Evolutionary conservation across 75 land plant genomes (phyloP), one percentile per base, ranked within the genome.

Genomic region (Azolla pinnata): DNA sequence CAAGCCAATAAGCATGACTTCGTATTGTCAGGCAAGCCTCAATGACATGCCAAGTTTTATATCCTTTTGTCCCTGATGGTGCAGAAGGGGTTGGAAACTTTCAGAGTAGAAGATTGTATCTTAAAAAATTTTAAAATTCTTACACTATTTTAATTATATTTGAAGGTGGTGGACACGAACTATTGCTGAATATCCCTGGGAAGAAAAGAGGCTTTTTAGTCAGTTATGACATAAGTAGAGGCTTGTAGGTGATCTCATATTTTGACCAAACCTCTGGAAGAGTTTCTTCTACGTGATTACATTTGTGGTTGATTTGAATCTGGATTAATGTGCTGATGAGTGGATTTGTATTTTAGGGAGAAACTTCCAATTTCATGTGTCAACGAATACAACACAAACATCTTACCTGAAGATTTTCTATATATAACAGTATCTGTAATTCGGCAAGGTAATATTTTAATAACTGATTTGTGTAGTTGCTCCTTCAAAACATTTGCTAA

Each of bases 201-300:
- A 52, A 24, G 29, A 52, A 4, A 52, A 52, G 27, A 29, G 54
- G 54, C 2, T 27, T 52, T 52, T 12, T 52, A 1, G 30, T 65
- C 56, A 65, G 67, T 27, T 40, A 26, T 20, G 67, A 65, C 38
- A 65, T 65, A 23, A 65, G 67, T 60, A 65, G 67, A 49, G 67
- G 67, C 23, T 26, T 56, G 67, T 65, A 38, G 42, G 47, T 55
- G 26, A 25, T 52, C 18, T 24, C 27, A 26, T 25, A 25, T 45
- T 45, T 25, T 48, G 28, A 38, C n/a, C n/a, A 33, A 20, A 18
- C 56, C 24, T 62, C 38, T 21, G 47, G 19, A 5, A n/a, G 20
- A 44, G 27, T 17, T 7, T 60, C 18, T 2, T 0, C n/a, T 17
- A 54, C 25, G 18, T 54, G 34, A 23, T 19, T 52, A 52, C 2